Evolutionary conservation across 805 yeast genomes (phyloP).

Genomic region (Dipodascus geniculatus): DNA sequence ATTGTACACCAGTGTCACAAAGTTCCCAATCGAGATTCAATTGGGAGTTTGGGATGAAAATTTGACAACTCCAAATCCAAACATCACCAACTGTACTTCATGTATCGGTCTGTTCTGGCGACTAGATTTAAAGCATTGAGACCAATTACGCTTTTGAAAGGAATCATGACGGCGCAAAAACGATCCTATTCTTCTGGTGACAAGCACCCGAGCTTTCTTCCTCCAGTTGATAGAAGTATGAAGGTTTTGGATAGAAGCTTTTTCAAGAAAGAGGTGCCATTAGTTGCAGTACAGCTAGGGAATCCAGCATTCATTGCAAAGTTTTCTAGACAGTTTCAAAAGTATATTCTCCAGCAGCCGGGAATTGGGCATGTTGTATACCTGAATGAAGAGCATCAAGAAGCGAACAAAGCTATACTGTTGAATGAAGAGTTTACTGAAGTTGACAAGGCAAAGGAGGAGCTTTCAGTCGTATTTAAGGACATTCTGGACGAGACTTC

Average conservation of each 20-base stretch:
- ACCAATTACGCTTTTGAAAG: background rate
- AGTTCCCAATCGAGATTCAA: too few relatives aligned
- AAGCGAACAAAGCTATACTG: slow-evolving; percentile 39
- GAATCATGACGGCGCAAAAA: background rate
- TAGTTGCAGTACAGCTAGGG: slow-evolving; percentile 59
- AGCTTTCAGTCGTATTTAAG: slow-evolving; percentile 33
- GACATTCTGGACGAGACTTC: slow-evolving; percentile 36
- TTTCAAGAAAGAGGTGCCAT: slow-evolving; percentile 44
- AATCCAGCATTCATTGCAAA: slow-evolving; percentile 49
- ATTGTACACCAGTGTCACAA: too few relatives aligned
- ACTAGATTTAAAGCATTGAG: background rate
- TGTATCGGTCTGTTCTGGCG: background rate
- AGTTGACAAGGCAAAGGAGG: slow-evolving; percentile 27
- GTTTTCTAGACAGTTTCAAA: slow-evolving; percentile 46
- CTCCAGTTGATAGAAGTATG: slow-evolving; percentile 65
- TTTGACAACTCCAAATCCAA: background rate
- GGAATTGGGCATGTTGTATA: slow-evolving; percentile 59
- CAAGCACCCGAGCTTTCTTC: slow-evolving; percentile 20
- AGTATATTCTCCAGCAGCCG: slow-evolving; percentile 59
- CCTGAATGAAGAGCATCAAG: slow-evolving; percentile 12
- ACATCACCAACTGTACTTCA: background rate
- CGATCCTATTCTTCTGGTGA: background rate
- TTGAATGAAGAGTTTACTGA: slow-evolving; percentile 40
- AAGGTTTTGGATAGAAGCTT: slow-evolving; percentile 50
- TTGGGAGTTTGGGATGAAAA: background rate